Evolutionary conservation across 768 basidiomycete genomes (phyloP).

Genomic region (Amanita subjunquillea): DNA sequence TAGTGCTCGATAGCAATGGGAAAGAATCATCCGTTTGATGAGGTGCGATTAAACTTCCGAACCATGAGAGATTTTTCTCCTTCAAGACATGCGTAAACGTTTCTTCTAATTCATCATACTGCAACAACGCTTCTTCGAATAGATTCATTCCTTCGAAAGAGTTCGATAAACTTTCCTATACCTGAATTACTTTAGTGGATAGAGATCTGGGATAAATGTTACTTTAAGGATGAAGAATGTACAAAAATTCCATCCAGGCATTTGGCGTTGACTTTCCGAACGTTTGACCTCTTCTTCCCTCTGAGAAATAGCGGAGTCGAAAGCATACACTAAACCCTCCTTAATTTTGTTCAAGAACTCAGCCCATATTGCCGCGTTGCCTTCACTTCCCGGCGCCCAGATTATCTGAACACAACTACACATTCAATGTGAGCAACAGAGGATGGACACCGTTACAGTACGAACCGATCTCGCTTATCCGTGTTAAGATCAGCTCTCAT

Average conservation of each 20-base stretch:
- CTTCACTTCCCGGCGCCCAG: conserved; percentile 63
- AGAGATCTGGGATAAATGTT: not conserved
- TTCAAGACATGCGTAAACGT: conserved; percentile 65
- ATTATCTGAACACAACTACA: conserved; percentile 72
- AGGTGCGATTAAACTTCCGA: conserved; percentile 73
- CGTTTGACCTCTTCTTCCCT: conserved; percentile 87
- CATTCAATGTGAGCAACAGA: not conserved
- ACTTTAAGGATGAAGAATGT: conserved; percentile 96
- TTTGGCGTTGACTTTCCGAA: conserved; percentile 79
- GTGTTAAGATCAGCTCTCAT: conserved; percentile 86
- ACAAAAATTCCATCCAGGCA: conserved; percentile 99
- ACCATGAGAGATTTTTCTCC: conserved; percentile 88
- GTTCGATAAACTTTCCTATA: conserved; percentile 84
- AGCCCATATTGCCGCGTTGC: conserved; percentile 70
- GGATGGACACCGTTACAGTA: not conserved
- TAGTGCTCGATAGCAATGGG: conserved; percentile 66
- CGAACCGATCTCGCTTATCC: conserved; percentile 77
- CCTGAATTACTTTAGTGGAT: conserved; percentile 11
- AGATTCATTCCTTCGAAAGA: conserved; percentile 89
- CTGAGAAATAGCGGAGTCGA: conserved; percentile 67
- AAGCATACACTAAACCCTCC: conserved; percentile 77
- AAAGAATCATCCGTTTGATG: conserved; percentile 64
- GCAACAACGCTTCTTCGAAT: conserved; percentile 78
- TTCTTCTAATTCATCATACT: conserved; percentile 87
- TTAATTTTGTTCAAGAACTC: conserved; percentile 85